Base-by-base conservation (phyloP, 108 stramenopile genomes). In the Epithemia pelagica region DNA sequence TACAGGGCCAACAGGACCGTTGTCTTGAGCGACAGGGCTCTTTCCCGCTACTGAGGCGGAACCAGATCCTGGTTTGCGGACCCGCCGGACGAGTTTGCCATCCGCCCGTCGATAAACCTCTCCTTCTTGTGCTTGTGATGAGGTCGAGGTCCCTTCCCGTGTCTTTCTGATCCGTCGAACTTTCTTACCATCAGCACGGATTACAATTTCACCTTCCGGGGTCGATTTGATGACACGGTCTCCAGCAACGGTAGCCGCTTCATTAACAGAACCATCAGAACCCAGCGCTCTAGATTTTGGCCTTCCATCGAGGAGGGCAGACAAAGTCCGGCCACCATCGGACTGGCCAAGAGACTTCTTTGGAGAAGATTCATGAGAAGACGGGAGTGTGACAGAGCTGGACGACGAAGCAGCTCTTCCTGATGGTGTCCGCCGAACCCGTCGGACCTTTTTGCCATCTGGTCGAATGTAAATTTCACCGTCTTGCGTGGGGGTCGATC, bases 391-490 rank as follows among this genome's bases (percentile, higher is more conserved):
- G 5, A 46, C 37, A 46, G 37, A 46, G 15, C 10, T 15, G 5
- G 37, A 46, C 37, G 37, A 46, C 37, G 37, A 46, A 46, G 37
- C 15, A 5, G 15, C 5, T 5, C 15, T 46, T 5, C 37, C 37
- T 21, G 56, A 19, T n/a, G 56, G 22, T 8, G 56, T 19, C 8
- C 56, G 56, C 23, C 59, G 24, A 18, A 81, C 61, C 32, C 80
- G 63, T 52, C 80, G 68, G 15, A 81, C 80, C 58, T 81, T 81
- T 31, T 62, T 81, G 8, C 80, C 80, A 59, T 81, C 80, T 24
- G 80, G 69, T 70, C 75, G 31, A 26, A 76, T 68, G 59, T 64
- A 74, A 24, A 81, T 71, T 64, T 81, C 80, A 20, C 64, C 67
- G 30, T 75, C 60, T 23, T n/a, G 30, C 8, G 24, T 19, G 51